Base-by-base conservation (phyloP, 805 yeast genomes). In the Teunomyces panamensis region DNA sequence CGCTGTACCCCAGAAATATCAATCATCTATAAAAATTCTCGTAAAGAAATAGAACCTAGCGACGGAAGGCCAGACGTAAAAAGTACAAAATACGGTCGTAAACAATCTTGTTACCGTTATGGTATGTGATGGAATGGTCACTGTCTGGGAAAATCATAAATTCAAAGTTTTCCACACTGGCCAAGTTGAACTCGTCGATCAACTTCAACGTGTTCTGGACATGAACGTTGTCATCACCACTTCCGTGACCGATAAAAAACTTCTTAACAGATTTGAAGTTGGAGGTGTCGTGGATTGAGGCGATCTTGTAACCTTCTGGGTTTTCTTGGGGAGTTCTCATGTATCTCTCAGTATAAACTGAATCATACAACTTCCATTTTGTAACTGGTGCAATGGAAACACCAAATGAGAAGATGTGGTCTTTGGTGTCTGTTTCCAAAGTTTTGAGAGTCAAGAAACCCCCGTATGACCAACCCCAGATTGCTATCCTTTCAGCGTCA, bases 381-480 rank as follows among this genome's bases (percentile, higher is more conserved):
- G 95, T 87, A 3, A 87, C 95, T 0, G 96, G 96, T 0, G 96
- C 95, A 36, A 87, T 90, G 0, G 91, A 82, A 74, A 85, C 80
- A 7, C 92, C 94, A 58, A 77, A 87, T 50, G 83, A 82, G 70
- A 87, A 87, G 0, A 76, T 74, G 14, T 56, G 53, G 7, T 77
- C 64, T 5, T 87, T 84, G 10, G 63, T 58, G 59, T 87, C 95
- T 42, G 69, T 73, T 62, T 87, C 95, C 30, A 87, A 60, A 0
- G 91, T 85, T 61, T 87, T 87, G 45, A 87, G 65, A 0, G 92
- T 83, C 7, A 84, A 73, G 59, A 84, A 87, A 0, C 92, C 96
- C 47, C 96, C 96, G 63, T 86, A 87, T 0, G 91, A 84, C 91
- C 94, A 87, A 11, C 96, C 96, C 91, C 94, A 87, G 33, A 87